These are phyloP conservation scores for Filosporella fistucella DNA, from an alignment of 495 filamentous ascomycete genomes.

Conservation along the genomic window DNA sequence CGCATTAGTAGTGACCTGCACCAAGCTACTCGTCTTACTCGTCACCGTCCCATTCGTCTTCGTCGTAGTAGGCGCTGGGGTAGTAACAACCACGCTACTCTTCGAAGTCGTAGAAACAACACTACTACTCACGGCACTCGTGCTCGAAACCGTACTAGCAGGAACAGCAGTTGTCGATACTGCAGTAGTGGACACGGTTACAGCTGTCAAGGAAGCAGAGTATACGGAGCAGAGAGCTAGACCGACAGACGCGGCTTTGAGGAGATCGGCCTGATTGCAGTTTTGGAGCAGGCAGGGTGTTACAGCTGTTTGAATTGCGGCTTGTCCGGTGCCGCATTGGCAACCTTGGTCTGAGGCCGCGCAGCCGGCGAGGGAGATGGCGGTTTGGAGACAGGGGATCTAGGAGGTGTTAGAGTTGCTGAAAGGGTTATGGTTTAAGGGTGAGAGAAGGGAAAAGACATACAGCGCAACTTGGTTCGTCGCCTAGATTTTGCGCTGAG, in stretches of 20 bases:
- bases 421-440: neutral
- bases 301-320: neutral
- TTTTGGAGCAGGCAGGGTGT: constrained; percentile 20
- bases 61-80: constrained; percentile 1
- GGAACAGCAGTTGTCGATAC: neutral
- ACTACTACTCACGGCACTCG: neutral
- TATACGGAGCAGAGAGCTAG: constrained; percentile 24
- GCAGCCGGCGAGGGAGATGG: constrained; percentile 20
- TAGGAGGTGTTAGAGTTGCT: constrained; percentile 6
- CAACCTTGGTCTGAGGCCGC: constrained; percentile 4
- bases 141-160: neutral
- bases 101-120: neutral
- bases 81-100: neutral
- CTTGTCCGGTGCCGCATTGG: constrained; percentile 8
- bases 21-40: neutral
- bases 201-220: constrained; percentile 9
- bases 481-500: constrained; percentile 15
- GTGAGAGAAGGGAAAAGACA: neutral
- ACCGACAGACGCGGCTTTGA: constrained; percentile 12
- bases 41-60: neutral
- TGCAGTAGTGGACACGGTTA: neutral
- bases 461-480: constrained; percentile 17
- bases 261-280: constrained; percentile 19
- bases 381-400: constrained; percentile 24
- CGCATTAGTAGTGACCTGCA: constrained; percentile 8